Base-by-base conservation (phyloP, 306 rosid species). In the Sesbania bispinosa region DNA sequence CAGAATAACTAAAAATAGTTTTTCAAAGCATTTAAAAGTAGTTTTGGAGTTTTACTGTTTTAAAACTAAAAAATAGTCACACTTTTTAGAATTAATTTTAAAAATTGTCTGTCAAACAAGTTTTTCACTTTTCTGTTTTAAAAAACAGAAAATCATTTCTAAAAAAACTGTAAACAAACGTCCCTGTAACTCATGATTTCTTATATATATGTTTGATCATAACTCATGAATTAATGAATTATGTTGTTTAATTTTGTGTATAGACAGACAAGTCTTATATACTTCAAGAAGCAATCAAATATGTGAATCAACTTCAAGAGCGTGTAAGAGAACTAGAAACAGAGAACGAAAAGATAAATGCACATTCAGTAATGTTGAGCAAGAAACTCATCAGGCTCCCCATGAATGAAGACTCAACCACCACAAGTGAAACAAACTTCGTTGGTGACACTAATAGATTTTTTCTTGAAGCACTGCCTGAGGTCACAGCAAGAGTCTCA, bases 281-380 rank as follows among this genome's bases (percentile, higher is more conserved):
- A 47, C 73, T 67, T 67, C 32, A 47, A 18, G 73, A 48, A 67
- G 60, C 73, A 1, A 67, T 35, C 13, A 47, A 48, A 10, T 48
- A 67, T n/a, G 21, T 67, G 47, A 47, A 67, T 5, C 46, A 48
- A 21, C 60, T 67, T 67, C 60, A 48, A 67, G 73, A 67, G 4
- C 60, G 47, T 5, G 60, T 67, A 19, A 67, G 13, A 30, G 73
- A 47, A 9, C 60, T 67, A 30, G 73, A 67, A 38, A 67, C 8
- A 4, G 20, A 67, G 9, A 67, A 67, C 8, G 39, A 35, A 13
- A 67, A 51, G 15, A 51, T 51, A 51, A 51, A 10, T 21, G 58
- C 58, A 10, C 21, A 51, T 51, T 51, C 58, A 51, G 26, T 14
- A 51, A 51, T 51, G 58, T 11, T 35, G 1, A 2, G 8, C 41